Percentiles rank a stretch among this genome's conserved stretches.
phyloP scores from a whole-genome alignment of 2,329 filamentous ascomycete genomes.

The Xylariaceae sp. region DNA sequence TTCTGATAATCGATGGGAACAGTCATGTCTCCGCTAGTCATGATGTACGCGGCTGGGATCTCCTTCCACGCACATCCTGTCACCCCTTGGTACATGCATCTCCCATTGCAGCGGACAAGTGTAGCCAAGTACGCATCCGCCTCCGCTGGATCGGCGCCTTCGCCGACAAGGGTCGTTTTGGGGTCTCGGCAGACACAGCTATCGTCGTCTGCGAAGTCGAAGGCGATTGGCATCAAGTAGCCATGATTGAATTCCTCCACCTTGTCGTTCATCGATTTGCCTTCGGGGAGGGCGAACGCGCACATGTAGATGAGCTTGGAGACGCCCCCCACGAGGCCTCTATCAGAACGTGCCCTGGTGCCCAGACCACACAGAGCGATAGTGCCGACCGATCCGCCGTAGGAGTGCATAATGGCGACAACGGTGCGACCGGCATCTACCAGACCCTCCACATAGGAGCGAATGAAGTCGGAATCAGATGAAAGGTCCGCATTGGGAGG shows the following conservation, averaged over 20 bases:
- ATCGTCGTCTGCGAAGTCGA: slow-evolving; percentile 9
- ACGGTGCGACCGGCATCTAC: slow-evolving; percentile 10
- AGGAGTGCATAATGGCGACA: slow-evolving; percentile 16
- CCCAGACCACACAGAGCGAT: slow-evolving; percentile 14
- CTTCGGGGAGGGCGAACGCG: slow-evolving; percentile 6
- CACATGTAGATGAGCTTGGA: slow-evolving; percentile 16
- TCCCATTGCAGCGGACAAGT: slow-evolving; percentile 1
- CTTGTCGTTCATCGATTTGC: slow-evolving; percentile 3
- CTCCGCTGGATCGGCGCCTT: slow-evolving; percentile 1
- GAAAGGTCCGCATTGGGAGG: slow-evolving; percentile 15
- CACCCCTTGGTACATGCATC: slow-evolving; percentile 1
- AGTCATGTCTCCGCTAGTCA: slow-evolving; percentile 6
- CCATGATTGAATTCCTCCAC: slow-evolving; percentile 4
- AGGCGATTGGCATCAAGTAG: slow-evolving; percentile 5
- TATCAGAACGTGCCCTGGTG: slow-evolving; percentile 2
- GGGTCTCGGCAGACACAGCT: slow-evolving; percentile 4
- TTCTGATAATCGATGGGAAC: slow-evolving; percentile 7
- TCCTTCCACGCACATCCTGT: slow-evolving; percentile 6
- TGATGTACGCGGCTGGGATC: slow-evolving; percentile 6
- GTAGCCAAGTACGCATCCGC: slow-evolving; percentile 1
- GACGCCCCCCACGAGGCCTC: slow-evolving; percentile 14
- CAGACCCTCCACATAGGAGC: slow-evolving; percentile 11
- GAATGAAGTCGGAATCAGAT: slow-evolving; percentile 13
- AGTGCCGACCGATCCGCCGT: slow-evolving; percentile 19
- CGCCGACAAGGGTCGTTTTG: neutral